Evolutionary conservation across 2,329 filamentous ascomycete species (phyloP).

Genomic region (Lachnellula willkommii): DNA sequence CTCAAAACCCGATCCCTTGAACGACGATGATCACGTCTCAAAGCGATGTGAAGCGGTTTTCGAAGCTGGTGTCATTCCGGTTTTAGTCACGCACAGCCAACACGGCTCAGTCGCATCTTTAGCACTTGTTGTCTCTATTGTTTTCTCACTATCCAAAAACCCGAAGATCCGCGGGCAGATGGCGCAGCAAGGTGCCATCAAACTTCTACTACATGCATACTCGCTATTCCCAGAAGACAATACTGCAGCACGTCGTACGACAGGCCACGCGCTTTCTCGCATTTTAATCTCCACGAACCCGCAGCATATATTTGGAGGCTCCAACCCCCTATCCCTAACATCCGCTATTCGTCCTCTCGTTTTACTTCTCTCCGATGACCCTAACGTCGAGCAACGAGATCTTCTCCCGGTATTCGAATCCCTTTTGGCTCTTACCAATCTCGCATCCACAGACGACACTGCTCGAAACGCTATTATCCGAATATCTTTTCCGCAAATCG

Average conservation of each 20-base stretch:
- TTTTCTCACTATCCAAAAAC: constrained; percentile 72
- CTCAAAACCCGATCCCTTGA: constrained; percentile 58
- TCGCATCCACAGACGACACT: constrained; percentile 69
- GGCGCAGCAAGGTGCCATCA: constrained; percentile 90
- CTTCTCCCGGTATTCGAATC: constrained; percentile 86
- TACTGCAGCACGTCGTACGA: constrained; percentile 46
- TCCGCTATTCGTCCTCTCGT: constrained; percentile 80
- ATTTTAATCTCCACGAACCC: constrained; percentile 86
- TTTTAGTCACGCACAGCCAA: constrained; percentile 72
- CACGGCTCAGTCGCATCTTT: constrained; percentile 66
- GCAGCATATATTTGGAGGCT: constrained; percentile 73
- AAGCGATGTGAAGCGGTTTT: constrained; percentile 74
- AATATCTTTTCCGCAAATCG: constrained; percentile 67
- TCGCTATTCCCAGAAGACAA: constrained; percentile 53
- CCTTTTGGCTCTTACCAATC: constrained; percentile 86
- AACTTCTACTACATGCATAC: constrained; percentile 70
- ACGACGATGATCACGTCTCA: constrained; percentile 70
- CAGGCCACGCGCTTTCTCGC: constrained; percentile 76
- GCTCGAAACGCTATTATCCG: constrained; percentile 66
- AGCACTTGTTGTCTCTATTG: constrained; percentile 66
- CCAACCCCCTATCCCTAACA: constrained; percentile 65
- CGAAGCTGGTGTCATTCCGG: constrained; percentile 68
- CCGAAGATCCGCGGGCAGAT: constrained; percentile 69
- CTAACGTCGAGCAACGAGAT: constrained; percentile 60
- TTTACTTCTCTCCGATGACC: constrained; percentile 64